Percentiles rank a stretch among this genome's conserved stretches.
Evolutionary conservation across 495 filamentous ascomycete species (phyloP).

Genomic region (Arthonia radiata): DNA sequence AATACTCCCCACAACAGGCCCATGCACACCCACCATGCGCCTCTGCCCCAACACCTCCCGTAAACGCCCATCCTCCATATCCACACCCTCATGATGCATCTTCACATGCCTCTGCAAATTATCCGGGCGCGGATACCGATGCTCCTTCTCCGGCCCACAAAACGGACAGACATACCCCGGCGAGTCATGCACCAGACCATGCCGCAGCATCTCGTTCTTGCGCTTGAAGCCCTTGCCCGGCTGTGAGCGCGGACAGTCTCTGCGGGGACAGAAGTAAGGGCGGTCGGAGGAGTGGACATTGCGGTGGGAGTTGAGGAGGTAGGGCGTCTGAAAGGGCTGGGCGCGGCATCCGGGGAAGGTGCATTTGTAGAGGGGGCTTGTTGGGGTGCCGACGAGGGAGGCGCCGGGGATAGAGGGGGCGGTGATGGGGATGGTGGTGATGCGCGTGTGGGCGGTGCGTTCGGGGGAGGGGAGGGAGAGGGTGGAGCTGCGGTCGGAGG

Average conservation of each 20-base stretch:
- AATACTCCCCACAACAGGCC: no score
- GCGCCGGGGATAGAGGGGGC: slow-evolving; percentile 2
- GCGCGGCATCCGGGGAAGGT: slow-evolving; percentile 55
- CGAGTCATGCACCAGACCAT: slow-evolving; percentile 83
- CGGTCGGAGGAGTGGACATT: slow-evolving; percentile 85
- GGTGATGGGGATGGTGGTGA: slow-evolving; percentile 1
- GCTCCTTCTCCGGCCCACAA: slow-evolving; percentile 82
- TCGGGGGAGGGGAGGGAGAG: no score
- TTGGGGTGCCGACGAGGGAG: slow-evolving; percentile 7
- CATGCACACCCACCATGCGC: no score
- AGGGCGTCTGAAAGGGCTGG: slow-evolving; percentile 78
- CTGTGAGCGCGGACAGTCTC: slow-evolving; percentile 49
- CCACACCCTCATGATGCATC: slow-evolving; percentile 70
- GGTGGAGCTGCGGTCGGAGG: no score
- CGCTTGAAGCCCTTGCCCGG: slow-evolving; percentile 92
- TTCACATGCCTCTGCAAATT: slow-evolving; percentile 90
- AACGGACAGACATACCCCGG: slow-evolving; percentile 96
- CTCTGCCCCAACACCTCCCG: slow-evolving; percentile 63
- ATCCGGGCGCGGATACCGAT: slow-evolving; percentile 89
- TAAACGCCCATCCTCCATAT: slow-evolving; percentile 55
- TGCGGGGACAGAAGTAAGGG: slow-evolving; percentile 76
- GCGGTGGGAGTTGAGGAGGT: slow-evolving; percentile 69
- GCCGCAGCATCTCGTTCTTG: slow-evolving; percentile 98
- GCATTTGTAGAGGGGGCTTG: slow-evolving; percentile 29
- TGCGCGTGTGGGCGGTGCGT: no score